A percentile compares a stretch with the other conserved stretches of the same genome.
Evolutionary conservation across 306 rosid genomes (phyloP).

Genomic region (Crataegus laevigata): DNA sequence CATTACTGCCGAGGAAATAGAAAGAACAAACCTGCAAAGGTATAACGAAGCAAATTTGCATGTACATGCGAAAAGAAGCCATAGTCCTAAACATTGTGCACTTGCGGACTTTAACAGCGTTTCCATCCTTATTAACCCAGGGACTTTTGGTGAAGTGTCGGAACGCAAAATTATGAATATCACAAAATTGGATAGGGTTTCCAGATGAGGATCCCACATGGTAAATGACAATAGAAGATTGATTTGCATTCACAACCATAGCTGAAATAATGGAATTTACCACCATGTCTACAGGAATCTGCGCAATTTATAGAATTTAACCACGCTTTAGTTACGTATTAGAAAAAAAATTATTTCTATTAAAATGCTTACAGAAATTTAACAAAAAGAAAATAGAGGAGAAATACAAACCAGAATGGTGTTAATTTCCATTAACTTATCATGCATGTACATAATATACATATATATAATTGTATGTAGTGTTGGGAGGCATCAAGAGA

Average conservation of each 20-base stretch:
- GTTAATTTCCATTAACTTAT: not conserved
- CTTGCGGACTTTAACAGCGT: constrained; percentile 12
- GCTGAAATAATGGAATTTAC: constrained; percentile 28
- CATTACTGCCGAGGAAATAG: not conserved
- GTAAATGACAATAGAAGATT: constrained; percentile 13
- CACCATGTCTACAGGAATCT: constrained; percentile 49
- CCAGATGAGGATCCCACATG: constrained; percentile 33
- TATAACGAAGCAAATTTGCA: constrained; percentile 4
- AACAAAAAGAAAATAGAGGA: not conserved
- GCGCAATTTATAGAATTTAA: not conserved
- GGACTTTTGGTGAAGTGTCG: constrained; percentile 24
- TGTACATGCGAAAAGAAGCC: constrained; percentile 13
- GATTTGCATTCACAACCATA: constrained; percentile 15
- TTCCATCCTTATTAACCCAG: constrained; percentile 7
- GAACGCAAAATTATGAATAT: not conserved
- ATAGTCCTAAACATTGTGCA: not conserved
- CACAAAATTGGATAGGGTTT: constrained; percentile 16
- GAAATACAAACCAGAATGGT: not conserved
- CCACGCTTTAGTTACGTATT: not conserved
- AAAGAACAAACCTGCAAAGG: constrained; percentile 25
- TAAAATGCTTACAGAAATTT: too few relatives aligned
- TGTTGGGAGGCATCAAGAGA: not conserved
- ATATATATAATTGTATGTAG: not conserved
- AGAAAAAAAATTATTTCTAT: too few relatives aligned
- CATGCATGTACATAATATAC: not conserved